These are phyloP conservation scores for Coemansia sp. DNA, from an alignment of 192 early-diverging fungal species.

Conservation along the genomic window DNA sequence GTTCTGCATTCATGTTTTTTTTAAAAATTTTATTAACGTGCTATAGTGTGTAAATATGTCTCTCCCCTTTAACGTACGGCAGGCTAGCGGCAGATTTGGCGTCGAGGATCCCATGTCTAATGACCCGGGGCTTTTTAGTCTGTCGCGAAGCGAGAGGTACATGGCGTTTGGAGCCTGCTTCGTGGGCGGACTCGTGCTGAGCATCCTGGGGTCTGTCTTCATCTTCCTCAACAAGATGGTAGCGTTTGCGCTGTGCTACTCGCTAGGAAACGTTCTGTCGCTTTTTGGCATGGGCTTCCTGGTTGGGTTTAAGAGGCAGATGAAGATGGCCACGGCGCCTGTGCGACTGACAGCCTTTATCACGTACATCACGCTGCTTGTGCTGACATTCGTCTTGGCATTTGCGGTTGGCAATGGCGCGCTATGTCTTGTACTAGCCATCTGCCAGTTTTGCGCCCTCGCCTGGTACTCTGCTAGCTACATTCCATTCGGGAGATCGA, in stretches of 20 bases:
- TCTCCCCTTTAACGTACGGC: constrained; percentile 45
- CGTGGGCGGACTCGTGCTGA: constrained; percentile 75
- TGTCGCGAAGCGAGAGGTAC: constrained; percentile 48
- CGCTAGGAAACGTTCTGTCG: constrained; percentile 85
- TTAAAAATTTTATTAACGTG: not conserved
- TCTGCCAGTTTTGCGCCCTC: constrained; percentile 87
- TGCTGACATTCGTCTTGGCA: constrained; percentile 71
- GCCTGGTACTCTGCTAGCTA: constrained; percentile 87
- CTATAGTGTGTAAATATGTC: constrained; percentile 26
- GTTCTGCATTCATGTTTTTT: not conserved
- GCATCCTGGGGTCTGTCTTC: constrained; percentile 63
- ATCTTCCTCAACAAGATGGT: constrained; percentile 59
- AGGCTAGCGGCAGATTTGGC: constrained; percentile 15
- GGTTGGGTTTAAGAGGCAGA: constrained; percentile 79
- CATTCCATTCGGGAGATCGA: constrained; percentile 83
- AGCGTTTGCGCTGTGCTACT: constrained; percentile 88
- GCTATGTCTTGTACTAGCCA: constrained; percentile 75
- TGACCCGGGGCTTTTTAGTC: constrained; percentile 45
- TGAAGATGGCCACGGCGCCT: constrained; percentile 80
- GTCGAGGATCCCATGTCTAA: constrained; percentile 44
- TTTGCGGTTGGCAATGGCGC: constrained; percentile 63
- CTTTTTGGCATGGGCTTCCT: constrained; percentile 86
- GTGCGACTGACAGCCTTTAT: constrained; percentile 73
- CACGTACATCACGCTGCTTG: constrained; percentile 67
- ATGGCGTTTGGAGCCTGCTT: constrained; percentile 63